These are phyloP conservation scores for Camellia oleifera DNA, from an alignment of 179 eudicot genomes.

Conservation along the genomic window DNA sequence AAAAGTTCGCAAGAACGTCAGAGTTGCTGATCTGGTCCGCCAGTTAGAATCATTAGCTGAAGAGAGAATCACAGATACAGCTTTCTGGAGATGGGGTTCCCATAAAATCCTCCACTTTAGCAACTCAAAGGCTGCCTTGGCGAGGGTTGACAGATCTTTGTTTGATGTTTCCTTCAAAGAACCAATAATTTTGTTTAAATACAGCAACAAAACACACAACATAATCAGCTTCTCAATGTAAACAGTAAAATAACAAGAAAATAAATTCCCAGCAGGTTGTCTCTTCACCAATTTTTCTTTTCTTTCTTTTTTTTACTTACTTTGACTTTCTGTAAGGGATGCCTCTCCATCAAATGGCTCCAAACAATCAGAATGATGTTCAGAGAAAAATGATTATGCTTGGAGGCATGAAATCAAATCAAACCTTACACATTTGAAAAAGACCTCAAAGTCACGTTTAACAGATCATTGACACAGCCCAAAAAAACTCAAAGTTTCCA, in stretches of 20 bases:
- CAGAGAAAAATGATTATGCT: not conserved
- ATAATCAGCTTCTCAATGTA: not conserved
- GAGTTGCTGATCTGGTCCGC: conserved; percentile 95
- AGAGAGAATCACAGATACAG: conserved; percentile 68
- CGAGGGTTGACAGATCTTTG: conserved; percentile 89
- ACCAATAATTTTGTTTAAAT: conserved; percentile 15
- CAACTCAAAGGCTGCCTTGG: conserved; percentile 96
- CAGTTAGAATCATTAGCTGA: conserved; percentile 90
- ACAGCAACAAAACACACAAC: conserved; percentile 5
- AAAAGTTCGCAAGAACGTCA: conserved; percentile 86
- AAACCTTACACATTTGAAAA: not conserved
- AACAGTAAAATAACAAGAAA: not conserved
- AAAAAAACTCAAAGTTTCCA: not conserved
- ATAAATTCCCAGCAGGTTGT: not conserved
- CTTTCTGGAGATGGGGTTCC: conserved; percentile 72
- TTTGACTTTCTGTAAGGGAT: not conserved
- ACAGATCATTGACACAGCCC: not conserved
- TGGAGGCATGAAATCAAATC: conserved; percentile 8
- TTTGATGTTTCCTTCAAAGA: conserved; percentile 83
- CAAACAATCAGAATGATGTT: not conserved
- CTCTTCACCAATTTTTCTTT: not conserved
- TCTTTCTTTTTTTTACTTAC: not conserved
- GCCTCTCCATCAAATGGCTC: not conserved
- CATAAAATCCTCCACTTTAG: conserved; percentile 79
- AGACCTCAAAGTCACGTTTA: not conserved